Evolutionary conservation across 371 early-diverging fungal genomes (phyloP).

Genomic region (Saksenaea vasiformis): DNA sequence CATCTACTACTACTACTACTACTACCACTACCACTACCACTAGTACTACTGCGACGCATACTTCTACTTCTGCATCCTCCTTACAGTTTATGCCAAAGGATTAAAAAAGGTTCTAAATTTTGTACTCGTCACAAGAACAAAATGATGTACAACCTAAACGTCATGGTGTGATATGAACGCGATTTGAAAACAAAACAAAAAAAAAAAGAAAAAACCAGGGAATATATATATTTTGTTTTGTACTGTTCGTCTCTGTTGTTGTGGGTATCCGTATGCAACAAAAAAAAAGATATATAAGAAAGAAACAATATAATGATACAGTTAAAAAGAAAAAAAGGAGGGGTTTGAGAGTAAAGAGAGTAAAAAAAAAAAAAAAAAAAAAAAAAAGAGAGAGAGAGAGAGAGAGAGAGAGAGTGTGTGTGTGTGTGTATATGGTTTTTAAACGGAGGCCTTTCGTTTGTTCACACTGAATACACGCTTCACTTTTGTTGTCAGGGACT

Average conservation of each 20-base stretch:
- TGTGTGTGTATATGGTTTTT: not conserved
- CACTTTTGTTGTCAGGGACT: not conserved
- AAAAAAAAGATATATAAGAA: not conserved
- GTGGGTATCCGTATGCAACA: slow-evolving; percentile 2
- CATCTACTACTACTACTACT: too few species aligned
- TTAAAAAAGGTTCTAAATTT: not conserved
- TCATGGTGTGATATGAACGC: not conserved
- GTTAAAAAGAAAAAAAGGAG: not conserved
- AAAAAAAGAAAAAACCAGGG: not conserved
- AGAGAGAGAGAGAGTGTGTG: too few species aligned
- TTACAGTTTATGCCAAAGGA: not conserved
- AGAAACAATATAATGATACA: slow-evolving; percentile 1
- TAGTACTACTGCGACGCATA: too few species aligned
- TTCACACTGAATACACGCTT: not conserved
- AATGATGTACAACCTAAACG: not conserved
- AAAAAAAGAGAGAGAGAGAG: too few species aligned
- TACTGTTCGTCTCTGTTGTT: not conserved
- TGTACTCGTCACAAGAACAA: not conserved
- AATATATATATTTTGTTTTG: not conserved
- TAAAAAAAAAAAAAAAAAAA: too few species aligned
- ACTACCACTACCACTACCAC: too few species aligned
- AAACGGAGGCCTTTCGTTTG: slow-evolving; percentile 1
- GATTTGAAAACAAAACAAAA: not conserved
- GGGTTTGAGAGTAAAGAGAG: too few species aligned
- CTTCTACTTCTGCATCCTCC: not conserved